phyloP scores from a whole-genome alignment of 2,329 filamentous ascomycete species.

The Xylariales sp. region DNA sequence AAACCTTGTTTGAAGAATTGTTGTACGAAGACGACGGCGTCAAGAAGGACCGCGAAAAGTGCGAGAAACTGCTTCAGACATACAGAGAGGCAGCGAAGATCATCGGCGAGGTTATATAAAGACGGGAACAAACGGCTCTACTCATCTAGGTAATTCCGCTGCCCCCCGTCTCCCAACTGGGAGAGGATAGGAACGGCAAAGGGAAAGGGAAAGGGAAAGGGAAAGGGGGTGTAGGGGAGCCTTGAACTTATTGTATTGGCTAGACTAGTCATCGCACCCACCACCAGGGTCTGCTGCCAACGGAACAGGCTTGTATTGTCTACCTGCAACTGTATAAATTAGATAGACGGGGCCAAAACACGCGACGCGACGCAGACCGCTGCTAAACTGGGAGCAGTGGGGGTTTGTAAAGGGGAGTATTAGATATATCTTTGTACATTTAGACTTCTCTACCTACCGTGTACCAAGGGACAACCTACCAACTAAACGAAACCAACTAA shows the following conservation, averaged over 20 bases:
- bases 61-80: constrained; percentile 92
- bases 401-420: constrained; percentile 28
- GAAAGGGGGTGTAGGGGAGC: background rate
- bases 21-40: constrained; percentile 97
- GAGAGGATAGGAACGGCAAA: too few species aligned
- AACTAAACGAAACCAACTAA: too few species aligned
- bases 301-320: constrained; percentile 21
- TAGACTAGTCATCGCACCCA: background rate
- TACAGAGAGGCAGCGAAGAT: constrained; percentile 99
- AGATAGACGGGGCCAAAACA: constrained; percentile 27
- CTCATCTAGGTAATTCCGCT: background rate
- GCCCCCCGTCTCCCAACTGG: too few species aligned
- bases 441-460: constrained; percentile 23
- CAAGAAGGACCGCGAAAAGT: constrained; percentile 98
- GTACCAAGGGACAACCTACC: constrained; percentile 23
- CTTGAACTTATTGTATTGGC: constrained; percentile 14
- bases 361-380: constrained; percentile 5
- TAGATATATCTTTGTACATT: constrained; percentile 35
- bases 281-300: constrained; percentile 20
- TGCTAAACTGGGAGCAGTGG: constrained; percentile 10
- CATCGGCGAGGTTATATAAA: constrained; percentile 90
- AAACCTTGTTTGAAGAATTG: constrained; percentile 88
- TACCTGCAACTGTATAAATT: constrained; percentile 33
- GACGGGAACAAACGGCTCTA: background rate
- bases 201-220: too few species aligned